Percentiles rank a stretch among this genome's conserved stretches.
These are phyloP conservation scores for Camelina laxa DNA, from an alignment of 345 rosid species.

Conservation along the genomic window DNA sequence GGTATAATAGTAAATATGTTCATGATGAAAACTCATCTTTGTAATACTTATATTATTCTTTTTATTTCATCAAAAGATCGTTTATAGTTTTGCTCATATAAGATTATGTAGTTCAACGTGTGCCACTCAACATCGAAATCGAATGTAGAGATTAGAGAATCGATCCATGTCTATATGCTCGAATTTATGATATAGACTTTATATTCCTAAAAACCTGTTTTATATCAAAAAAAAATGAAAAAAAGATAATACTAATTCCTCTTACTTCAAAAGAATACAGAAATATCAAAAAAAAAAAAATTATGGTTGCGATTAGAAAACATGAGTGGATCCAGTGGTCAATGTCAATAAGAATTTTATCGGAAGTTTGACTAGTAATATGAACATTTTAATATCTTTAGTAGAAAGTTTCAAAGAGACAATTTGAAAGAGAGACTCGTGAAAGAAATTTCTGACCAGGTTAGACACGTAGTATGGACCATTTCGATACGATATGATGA, in stretches of 20 bases:
- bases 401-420: slow-evolving; percentile 37
- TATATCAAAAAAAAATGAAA: neutral
- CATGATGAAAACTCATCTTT: slow-evolving; percentile 6
- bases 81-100: slow-evolving; percentile 19
- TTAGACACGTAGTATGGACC: slow-evolving; percentile 41
- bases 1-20: slow-evolving; percentile 20
- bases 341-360: slow-evolving; percentile 21
- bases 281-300: neutral
- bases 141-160: slow-evolving; percentile 33
- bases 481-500: slow-evolving; percentile 37
- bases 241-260: neutral
- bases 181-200: slow-evolving; percentile 24
- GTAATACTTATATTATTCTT: neutral
- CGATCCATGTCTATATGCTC: slow-evolving; percentile 30
- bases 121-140: slow-evolving; percentile 34
- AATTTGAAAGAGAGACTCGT: slow-evolving; percentile 34
- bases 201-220: slow-evolving; percentile 5
- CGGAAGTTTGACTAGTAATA: slow-evolving; percentile 38
- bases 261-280: neutral
- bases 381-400: slow-evolving; percentile 19
- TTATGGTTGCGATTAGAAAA: slow-evolving; percentile 29
- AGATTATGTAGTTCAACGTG: slow-evolving; percentile 34
- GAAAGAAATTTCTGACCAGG: slow-evolving; percentile 35
- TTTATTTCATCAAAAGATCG: neutral
- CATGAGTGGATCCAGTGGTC: slow-evolving; percentile 35